A percentile compares a stretch with the other conserved stretches of the same genome.
These are phyloP conservation scores for Acanthamoeba divionensis DNA, from an alignment of 208 protist genomes.

Conservation along the genomic window DNA sequence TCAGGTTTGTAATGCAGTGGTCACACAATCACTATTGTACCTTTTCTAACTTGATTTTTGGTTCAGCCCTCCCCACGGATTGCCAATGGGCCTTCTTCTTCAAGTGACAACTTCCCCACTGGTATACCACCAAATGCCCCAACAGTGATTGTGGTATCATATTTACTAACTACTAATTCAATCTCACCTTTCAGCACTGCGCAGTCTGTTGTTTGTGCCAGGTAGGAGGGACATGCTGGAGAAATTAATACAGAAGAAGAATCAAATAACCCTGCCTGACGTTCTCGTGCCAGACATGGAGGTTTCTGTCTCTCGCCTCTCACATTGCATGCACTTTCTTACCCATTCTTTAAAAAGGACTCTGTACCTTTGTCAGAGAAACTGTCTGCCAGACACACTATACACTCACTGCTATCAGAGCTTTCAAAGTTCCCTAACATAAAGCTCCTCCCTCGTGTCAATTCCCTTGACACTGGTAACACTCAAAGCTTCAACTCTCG, in stretches of 20 bases:
- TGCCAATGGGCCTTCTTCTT: too few relatives aligned
- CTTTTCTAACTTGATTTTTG: too few relatives aligned
- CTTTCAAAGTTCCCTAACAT: not conserved
- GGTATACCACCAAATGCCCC: too few relatives aligned
- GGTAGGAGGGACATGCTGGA: constrained; percentile 12
- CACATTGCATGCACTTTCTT: too few relatives aligned
- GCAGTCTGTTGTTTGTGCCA: constrained; percentile 42
- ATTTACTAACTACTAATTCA: too few relatives aligned
- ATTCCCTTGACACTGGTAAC: constrained; percentile 1
- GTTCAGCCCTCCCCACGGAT: too few relatives aligned
- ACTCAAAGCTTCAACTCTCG: not conserved
- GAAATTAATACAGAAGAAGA: constrained; percentile 22
- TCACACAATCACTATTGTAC: too few relatives aligned
- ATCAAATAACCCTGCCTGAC: not conserved
- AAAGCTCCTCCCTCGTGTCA: constrained; percentile 34
- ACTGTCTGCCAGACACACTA: not conserved
- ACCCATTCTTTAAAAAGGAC: too few relatives aligned
- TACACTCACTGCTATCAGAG: not conserved
- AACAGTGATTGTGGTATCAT: too few relatives aligned
- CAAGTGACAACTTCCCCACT: too few relatives aligned
- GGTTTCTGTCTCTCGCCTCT: too few relatives aligned
- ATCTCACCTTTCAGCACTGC: not conserved
- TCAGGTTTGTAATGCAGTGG: too few relatives aligned
- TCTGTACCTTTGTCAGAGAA: constrained; percentile 3
- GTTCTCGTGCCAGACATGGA: constrained; percentile 52